Percentiles rank a stretch among this genome's conserved stretches.
phyloP scores from a whole-genome alignment of 1,284 basidiomycete species.

The Leccinum angustisporum region DNA sequence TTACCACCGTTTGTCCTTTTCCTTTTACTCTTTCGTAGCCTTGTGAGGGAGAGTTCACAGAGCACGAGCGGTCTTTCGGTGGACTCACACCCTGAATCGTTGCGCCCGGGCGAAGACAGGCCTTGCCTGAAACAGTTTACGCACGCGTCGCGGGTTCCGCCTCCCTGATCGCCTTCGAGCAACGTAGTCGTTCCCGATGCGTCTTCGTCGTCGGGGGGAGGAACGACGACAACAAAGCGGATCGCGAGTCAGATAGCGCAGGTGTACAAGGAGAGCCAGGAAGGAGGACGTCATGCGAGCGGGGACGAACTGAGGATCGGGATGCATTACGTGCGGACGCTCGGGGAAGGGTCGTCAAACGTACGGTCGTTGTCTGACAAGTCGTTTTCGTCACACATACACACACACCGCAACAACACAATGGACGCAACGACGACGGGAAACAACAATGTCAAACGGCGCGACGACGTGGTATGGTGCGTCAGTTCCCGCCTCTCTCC shows the following conservation, averaged over 20 bases:
- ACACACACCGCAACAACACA: no score
- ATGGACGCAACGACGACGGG: no score
- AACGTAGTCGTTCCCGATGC: slow-evolving; percentile 29
- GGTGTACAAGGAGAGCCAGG: no score
- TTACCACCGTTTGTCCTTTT: neutral
- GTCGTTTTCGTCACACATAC: slow-evolving; percentile 50
- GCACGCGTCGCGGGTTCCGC: slow-evolving; percentile 63
- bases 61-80: slow-evolving; percentile 39
- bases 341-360: slow-evolving; percentile 56
- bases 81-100: slow-evolving; percentile 33
- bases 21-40: slow-evolving; percentile 9
- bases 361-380: slow-evolving; percentile 41
- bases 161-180: slow-evolving; percentile 44
- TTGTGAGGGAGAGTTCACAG: slow-evolving; percentile 34
- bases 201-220: neutral
- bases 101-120: slow-evolving; percentile 35
- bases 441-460: no score
- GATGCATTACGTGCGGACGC: slow-evolving; percentile 65
- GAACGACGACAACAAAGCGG: slow-evolving; percentile 36
- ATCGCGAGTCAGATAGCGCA: slow-evolving; percentile 47
- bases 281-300: no score
- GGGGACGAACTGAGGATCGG: slow-evolving; percentile 39
- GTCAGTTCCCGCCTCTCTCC: no score
- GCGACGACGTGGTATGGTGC: no score
- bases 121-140: slow-evolving; percentile 76